phyloP scores from a whole-genome alignment of 2,329 filamentous ascomycete genomes.

The Pseudogymnoascus verrucosus region DNA sequence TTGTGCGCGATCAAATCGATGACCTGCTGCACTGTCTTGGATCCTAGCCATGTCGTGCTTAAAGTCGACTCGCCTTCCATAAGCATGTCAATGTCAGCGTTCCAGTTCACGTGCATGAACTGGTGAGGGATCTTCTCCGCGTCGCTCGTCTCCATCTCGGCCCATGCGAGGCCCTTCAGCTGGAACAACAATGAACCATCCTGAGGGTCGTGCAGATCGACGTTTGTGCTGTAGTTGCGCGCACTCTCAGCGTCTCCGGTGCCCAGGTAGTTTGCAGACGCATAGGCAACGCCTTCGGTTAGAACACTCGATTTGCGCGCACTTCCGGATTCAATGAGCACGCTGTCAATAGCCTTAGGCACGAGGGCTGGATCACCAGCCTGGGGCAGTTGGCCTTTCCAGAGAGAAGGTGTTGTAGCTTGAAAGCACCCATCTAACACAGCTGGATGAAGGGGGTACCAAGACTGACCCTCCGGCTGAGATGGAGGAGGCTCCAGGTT shows the following conservation, averaged over 20 bases:
- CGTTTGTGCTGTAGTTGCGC: conserved; percentile 13
- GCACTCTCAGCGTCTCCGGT: conserved; percentile 11
- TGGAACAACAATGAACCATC: conserved; percentile 19
- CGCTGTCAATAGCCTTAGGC: conserved; percentile 17
- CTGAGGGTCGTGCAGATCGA: conserved; percentile 13
- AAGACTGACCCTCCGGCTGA: conserved; percentile 19
- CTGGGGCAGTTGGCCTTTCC: conserved; percentile 15
- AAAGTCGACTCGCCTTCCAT: conserved; percentile 7
- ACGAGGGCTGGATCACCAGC: conserved; percentile 17
- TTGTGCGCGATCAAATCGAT: conserved; percentile 31
- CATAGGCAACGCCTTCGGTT: neutral
- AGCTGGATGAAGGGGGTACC: conserved; percentile 29
- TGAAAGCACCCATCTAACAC: conserved; percentile 27
- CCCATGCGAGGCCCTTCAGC: conserved; percentile 18
- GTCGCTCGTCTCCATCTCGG: conserved; percentile 10
- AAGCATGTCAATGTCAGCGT: conserved; percentile 20
- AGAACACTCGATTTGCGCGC: conserved; percentile 9
- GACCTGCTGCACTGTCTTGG: conserved; percentile 13
- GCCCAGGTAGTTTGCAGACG: conserved; percentile 10
- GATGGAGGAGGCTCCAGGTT: conserved; percentile 15
- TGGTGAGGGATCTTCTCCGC: conserved; percentile 5
- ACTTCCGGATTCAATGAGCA: conserved; percentile 16
- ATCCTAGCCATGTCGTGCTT: neutral
- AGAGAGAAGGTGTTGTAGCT: conserved; percentile 19
- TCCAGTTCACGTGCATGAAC: conserved; percentile 14